Percentiles rank a stretch among this genome's conserved stretches.
These are phyloP conservation scores for Diaporthe destruens DNA, from an alignment of 2,329 filamentous ascomycete species.

Conservation along the genomic window DNA sequence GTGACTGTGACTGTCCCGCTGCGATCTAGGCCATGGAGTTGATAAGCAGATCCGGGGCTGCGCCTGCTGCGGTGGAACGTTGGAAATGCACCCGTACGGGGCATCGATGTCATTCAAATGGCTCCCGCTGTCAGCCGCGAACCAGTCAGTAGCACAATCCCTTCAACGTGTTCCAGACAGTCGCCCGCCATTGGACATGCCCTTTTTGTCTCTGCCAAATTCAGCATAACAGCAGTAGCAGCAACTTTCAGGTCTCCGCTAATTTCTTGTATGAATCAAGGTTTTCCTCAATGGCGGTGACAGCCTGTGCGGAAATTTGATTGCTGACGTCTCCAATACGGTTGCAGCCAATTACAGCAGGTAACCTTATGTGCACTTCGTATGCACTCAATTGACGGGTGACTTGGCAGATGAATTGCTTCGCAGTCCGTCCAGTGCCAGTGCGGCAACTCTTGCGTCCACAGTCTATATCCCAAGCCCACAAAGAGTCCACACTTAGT, in stretches of 20 bases:
- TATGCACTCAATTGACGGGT: neutral
- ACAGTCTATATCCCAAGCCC: no score
- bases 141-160: conserved; percentile 11
- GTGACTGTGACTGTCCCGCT: neutral
- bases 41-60: conserved; percentile 26
- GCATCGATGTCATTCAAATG: conserved; percentile 26
- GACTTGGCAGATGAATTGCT: neutral
- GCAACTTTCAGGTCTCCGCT: neutral
- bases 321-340: neutral
- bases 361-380: neutral
- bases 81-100: conserved; percentile 16
- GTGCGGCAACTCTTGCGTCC: neutral
- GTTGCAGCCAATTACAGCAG: neutral
- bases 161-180: conserved; percentile 17
- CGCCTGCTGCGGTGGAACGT: conserved; percentile 16
- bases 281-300: neutral
- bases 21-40: conserved; percentile 14
- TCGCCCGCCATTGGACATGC: conserved; percentile 15
- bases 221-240: neutral
- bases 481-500: neutral
- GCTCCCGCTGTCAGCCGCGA: conserved; percentile 30
- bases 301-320: conserved; percentile 1
- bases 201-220: neutral
- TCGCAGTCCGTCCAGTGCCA: neutral
- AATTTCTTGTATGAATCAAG: neutral